Percentiles rank a stretch among this genome's conserved stretches.
Evolutionary conservation across 1,284 basidiomycete genomes (phyloP).

Genomic region (Pseudozyma sp.): DNA sequence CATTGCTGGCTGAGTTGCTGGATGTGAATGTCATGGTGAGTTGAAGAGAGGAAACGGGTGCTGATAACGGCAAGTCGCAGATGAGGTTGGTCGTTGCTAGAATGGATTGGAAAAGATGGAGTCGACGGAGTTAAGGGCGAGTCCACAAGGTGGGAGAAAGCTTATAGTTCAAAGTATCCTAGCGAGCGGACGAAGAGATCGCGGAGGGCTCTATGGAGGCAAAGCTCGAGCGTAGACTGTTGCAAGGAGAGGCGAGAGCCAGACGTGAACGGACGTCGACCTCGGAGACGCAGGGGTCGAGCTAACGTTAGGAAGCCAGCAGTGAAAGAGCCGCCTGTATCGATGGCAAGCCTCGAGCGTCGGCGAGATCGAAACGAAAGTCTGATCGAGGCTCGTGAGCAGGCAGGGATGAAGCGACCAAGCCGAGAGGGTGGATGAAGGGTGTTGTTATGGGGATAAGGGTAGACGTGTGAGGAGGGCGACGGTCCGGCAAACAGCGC

Average conservation of each 20-base stretch:
- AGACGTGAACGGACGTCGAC: slow-evolving; percentile 1
- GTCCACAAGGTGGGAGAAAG: neutral
- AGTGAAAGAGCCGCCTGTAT: neutral
- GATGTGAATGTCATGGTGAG: slow-evolving; percentile 10
- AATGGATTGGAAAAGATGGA: too few relatives aligned
- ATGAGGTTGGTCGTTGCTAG: neutral
- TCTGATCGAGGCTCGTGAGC: too few relatives aligned
- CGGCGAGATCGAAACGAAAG: too few relatives aligned
- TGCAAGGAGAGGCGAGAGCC: neutral
- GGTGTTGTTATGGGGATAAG: neutral
- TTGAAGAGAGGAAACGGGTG: neutral
- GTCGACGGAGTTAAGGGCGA: too few relatives aligned
- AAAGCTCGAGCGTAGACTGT: neutral
- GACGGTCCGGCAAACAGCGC: slow-evolving; percentile 21
- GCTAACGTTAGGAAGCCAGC: too few relatives aligned
- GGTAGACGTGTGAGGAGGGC: neutral
- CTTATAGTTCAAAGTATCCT: too few relatives aligned
- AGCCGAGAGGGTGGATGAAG: neutral
- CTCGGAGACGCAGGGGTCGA: neutral
- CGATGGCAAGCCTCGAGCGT: too few relatives aligned
- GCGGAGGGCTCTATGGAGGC: too few relatives aligned
- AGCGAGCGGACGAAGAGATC: too few relatives aligned
- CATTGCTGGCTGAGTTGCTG: neutral
- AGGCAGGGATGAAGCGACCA: too few relatives aligned
- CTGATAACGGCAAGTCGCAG: neutral